Evolutionary conservation across 1,139 yeast genomes (phyloP).

Genomic region (Candida pseudoviswanathii): DNA sequence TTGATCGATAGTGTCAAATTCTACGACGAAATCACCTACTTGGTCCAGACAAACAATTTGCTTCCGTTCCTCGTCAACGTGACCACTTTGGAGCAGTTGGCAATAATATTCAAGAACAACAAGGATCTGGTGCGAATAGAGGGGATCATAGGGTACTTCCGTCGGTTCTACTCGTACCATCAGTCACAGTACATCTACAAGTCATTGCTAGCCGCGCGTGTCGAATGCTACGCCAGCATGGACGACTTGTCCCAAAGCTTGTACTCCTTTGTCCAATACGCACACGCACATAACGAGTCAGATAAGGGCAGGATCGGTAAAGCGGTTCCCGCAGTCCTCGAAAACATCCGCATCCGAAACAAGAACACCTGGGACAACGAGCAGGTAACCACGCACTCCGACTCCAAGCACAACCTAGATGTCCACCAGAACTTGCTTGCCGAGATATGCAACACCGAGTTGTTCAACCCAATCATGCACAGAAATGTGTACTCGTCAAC

Average conservation of each 20-base stretch:
- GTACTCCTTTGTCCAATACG: constrained; percentile 25
- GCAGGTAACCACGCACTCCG: constrained; percentile 5
- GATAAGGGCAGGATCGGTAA: constrained; percentile 4
- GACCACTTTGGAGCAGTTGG: constrained; percentile 25
- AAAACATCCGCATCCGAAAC: constrained; percentile 28
- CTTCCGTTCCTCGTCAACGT: constrained; percentile 39
- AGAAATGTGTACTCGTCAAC: constrained; percentile 28
- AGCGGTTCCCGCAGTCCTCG: background rate
- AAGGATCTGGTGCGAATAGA: constrained; percentile 28
- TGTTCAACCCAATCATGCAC: constrained; percentile 31
- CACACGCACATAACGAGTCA: constrained; percentile 14
- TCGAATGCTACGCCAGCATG: constrained; percentile 34
- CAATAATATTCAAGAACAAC: constrained; percentile 31
- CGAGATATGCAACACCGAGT: constrained; percentile 13
- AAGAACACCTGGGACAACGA: constrained; percentile 23
- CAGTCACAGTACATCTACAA: constrained; percentile 27
- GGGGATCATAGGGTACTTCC: constrained; percentile 38
- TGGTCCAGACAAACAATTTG: constrained; percentile 22
- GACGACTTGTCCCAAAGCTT: constrained; percentile 29
- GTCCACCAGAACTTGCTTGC: constrained; percentile 23
- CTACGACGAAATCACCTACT: constrained; percentile 21
- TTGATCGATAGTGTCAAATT: constrained; percentile 29
- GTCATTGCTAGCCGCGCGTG: constrained; percentile 26
- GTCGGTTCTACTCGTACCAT: constrained; percentile 38
- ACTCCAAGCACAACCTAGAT: constrained; percentile 13